A percentile compares a stretch with the other conserved stretches of the same genome.
These are phyloP conservation scores for Salix koriyanagi DNA, from an alignment of 345 rosid genomes.

Conservation along the genomic window DNA sequence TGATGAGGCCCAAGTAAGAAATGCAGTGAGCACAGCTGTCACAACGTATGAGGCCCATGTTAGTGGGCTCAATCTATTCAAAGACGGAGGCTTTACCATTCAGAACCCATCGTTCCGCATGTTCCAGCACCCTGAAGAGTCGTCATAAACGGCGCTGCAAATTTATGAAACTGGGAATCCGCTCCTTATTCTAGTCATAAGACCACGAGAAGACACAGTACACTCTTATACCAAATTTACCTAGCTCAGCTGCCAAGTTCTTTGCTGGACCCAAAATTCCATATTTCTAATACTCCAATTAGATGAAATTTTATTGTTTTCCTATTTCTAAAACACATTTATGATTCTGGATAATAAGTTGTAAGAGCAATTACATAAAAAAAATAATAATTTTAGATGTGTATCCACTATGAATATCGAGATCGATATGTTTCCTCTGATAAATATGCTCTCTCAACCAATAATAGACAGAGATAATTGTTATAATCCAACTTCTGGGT, in stretches of 20 bases:
- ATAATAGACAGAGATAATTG: no score
- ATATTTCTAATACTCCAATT: not conserved
- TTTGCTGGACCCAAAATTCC: constrained; percentile 31
- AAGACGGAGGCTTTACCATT: constrained; percentile 47
- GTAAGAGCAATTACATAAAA: no score
- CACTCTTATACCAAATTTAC: constrained; percentile 31
- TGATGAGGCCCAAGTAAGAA: constrained; percentile 26
- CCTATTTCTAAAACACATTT: no score
- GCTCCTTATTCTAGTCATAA: not conserved
- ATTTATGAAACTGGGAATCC: no score
- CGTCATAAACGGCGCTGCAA: no score
- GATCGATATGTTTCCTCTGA: no score
- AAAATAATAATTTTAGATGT: no score
- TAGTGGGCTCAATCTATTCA: constrained; percentile 43
- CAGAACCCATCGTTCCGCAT: constrained; percentile 31
- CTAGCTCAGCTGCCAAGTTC: constrained; percentile 39
- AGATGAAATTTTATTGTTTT: no score
- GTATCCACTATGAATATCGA: no score
- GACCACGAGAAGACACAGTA: constrained; percentile 39
- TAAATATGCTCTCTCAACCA: no score
- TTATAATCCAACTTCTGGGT: no score
- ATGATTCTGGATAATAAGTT: no score
- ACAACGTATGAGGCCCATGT: not conserved
- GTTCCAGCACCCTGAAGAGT: constrained; percentile 26
- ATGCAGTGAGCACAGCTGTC: constrained; percentile 28